Conservation (phyloP, 1,139 yeast genomes). For the Taphrina wiesneri region DNA sequence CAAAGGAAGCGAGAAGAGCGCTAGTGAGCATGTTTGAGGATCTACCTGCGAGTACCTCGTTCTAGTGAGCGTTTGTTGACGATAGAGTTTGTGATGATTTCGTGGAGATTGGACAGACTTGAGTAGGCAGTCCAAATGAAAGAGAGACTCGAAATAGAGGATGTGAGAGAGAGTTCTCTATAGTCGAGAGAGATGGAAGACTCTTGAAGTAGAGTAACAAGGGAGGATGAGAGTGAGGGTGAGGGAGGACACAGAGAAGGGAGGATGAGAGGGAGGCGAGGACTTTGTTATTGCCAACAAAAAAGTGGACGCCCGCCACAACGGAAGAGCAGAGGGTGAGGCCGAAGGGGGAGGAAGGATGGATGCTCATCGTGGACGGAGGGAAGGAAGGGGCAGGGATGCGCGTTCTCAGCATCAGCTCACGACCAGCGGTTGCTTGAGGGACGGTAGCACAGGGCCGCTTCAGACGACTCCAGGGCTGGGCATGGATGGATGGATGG, state of each 20-base stretch:
- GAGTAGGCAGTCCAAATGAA: background rate
- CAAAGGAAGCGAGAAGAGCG: slow-evolving; percentile 18
- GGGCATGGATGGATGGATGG: too few relatives aligned
- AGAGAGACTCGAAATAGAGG: background rate
- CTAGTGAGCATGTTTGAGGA: slow-evolving; percentile 10
- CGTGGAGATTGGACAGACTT: too few relatives aligned
- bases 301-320: too few relatives aligned
- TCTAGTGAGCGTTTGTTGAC: background rate
- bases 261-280: background rate
- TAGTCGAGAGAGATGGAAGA: too few relatives aligned
- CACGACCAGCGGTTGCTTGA: too few relatives aligned
- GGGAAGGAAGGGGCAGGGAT: background rate
- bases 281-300: background rate
- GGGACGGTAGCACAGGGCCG: background rate
- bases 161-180: background rate
- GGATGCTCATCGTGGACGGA: too few relatives aligned
- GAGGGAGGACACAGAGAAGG: background rate
- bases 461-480: background rate
- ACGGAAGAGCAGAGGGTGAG: background rate
- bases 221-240: background rate
- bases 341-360: background rate
- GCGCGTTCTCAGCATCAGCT: background rate
- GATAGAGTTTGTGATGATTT: background rate
- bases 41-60: slow-evolving; percentile 2
- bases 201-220: background rate